Evolutionary conservation across 768 basidiomycete species (phyloP).

Genomic region (Naganishia randhawae): DNA sequence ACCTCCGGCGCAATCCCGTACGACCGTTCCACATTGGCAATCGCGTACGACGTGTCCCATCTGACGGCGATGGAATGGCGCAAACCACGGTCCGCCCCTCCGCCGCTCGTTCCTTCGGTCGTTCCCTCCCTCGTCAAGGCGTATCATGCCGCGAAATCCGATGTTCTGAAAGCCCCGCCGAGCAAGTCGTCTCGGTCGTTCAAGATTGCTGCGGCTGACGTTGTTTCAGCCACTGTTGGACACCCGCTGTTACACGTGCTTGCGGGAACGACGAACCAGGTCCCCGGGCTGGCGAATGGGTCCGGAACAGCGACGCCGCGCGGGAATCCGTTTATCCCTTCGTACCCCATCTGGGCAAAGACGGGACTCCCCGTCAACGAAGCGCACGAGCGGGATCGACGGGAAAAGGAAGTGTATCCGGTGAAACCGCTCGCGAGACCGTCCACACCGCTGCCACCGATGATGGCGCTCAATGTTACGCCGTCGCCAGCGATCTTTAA

Average conservation of each 20-base stretch:
- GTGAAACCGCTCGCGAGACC: not conserved
- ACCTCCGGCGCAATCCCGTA: constrained; percentile 26
- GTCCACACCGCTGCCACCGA: not conserved
- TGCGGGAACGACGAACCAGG: constrained; percentile 19
- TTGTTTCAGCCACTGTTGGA: constrained; percentile 2
- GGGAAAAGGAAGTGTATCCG: constrained; percentile 16
- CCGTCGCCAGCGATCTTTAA: constrained; percentile 17
- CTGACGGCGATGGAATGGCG: constrained; percentile 12
- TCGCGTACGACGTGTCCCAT: constrained; percentile 23
- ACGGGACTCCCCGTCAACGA: constrained; percentile 22
- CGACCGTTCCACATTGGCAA: constrained; percentile 9
- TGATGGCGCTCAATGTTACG: constrained; percentile 9
- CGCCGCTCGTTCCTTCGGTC: constrained; percentile 5
- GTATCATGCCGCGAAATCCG: constrained; percentile 17
- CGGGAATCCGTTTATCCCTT: constrained; percentile 24
- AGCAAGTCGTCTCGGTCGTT: constrained; percentile 16
- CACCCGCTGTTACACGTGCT: constrained; percentile 19
- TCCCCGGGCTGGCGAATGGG: constrained; percentile 17
- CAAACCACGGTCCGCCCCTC: not conserved
- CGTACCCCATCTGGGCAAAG: constrained; percentile 23
- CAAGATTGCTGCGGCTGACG: constrained; percentile 21
- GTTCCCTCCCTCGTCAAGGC: constrained; percentile 23
- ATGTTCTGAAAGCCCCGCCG: constrained; percentile 16
- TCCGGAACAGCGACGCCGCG: constrained; percentile 3
- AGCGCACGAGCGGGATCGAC: constrained; percentile 14